Base-by-base conservation (phyloP, 257 asterid species). In the Apocynum venetum region DNA sequence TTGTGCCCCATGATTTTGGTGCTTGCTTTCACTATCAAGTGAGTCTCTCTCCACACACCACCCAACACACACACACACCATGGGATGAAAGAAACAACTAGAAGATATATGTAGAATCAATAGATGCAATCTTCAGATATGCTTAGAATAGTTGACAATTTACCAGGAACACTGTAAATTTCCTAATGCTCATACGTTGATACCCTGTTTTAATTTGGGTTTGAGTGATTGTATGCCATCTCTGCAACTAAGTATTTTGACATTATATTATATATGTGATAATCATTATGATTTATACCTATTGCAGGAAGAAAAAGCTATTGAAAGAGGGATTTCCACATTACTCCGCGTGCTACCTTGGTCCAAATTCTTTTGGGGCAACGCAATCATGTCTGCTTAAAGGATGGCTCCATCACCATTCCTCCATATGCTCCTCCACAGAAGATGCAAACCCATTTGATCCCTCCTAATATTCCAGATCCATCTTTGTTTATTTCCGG, bases 401-500 rank as follows among this genome's bases (percentile, higher is more conserved):
- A 91, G 85, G 96, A 86, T 49, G 93, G 93, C 12, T 87, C 97
- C 40, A 87, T 94, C 76, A 92, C 83, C 46, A 88, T 94, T 80
- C 98, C 98, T 75, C 98, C 98, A 31, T 94, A 88, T 72, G 98
- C 97, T 40, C 97, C 97, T 73, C 97, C 97, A 2, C 96, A 90
- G 89, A 94, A 94, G 87, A 92, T 94, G 97, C 93, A 91, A 71
- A 81, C 97, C 31, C 98, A 89, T 86, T 71, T 92, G 69, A 94
- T 92, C 80, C 95, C 97, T 83, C 93, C 98, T 4, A 87, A 74
- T 82, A 92, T 90, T 56, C 97, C 56, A 85, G 97, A 4, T 94
- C 98, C 85, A 94, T 94, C 71, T 94, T 94, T 67, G 98, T 92
- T 82, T 94, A 92, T 84, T 94, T 94, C 83, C 88, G 97, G 75